Evolutionary conservation across 768 basidiomycete genomes (phyloP).

Genomic region (Phanerochaete carnosa): DNA sequence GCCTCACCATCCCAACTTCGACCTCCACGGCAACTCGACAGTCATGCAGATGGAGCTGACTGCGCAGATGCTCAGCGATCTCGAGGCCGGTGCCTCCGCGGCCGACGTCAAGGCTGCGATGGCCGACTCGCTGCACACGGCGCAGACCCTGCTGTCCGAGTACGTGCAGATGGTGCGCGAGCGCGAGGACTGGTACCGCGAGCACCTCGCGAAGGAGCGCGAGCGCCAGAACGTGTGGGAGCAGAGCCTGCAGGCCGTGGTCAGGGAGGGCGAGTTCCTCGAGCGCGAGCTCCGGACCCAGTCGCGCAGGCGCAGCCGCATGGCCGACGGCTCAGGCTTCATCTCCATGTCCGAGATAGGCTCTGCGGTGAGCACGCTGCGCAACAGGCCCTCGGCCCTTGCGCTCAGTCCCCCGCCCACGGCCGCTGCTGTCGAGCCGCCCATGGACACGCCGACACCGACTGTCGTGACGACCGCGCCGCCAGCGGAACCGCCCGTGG

Average conservation of each 20-base stretch:
- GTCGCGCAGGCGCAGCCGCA: conserved; percentile 56
- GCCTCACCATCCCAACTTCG: conserved; percentile 58
- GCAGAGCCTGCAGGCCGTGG: conserved; percentile 82
- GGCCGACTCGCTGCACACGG: conserved; percentile 48
- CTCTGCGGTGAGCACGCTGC: conserved; percentile 18
- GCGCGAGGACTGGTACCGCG: conserved; percentile 79
- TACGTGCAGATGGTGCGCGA: conserved; percentile 68
- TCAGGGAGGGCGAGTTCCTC: conserved; percentile 78
- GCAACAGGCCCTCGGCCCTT: conserved; percentile 8
- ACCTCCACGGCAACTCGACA: conserved; percentile 65
- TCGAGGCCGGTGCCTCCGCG: conserved; percentile 19
- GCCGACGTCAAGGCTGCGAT: conserved; percentile 21
- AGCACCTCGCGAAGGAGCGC: conserved; percentile 61
- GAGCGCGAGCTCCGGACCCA: conserved; percentile 73
- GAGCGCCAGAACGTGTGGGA: conserved; percentile 78
- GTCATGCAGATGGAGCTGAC: conserved; percentile 80
- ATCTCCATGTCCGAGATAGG: conserved; percentile 34
- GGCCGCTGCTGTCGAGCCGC: not conserved
- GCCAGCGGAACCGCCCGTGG: not conserved
- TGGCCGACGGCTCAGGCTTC: conserved; percentile 29
- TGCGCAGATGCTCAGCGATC: conserved; percentile 53
- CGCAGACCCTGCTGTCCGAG: conserved; percentile 59
- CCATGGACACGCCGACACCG: not conserved
- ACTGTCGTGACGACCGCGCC: conserved; percentile 6
- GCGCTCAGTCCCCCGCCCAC: not conserved